Evolutionary conservation across 2,329 filamentous ascomycete genomes (phyloP).

Genomic region (Venturia carpophila): DNA sequence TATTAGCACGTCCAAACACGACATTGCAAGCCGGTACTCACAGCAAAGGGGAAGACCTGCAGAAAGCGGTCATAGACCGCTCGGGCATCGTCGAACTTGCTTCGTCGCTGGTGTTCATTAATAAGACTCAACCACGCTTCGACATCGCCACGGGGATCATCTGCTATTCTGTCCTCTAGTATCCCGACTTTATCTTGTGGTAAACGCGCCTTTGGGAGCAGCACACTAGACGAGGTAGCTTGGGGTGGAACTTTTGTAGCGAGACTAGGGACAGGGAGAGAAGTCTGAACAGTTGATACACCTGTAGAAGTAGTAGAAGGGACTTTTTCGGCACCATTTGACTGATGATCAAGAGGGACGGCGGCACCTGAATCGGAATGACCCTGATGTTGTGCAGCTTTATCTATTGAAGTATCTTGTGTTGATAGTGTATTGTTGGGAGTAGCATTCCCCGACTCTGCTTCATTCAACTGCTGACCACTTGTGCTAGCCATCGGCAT

Average conservation of each 20-base stretch:
- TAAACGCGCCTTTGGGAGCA: conserved; percentile 45
- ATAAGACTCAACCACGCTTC: conserved; percentile 88
- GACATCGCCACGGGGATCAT: conserved; percentile 87
- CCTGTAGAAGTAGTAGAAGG: conserved; percentile 18
- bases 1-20: conserved; percentile 17
- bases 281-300: conserved; percentile 27
- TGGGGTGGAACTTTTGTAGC: conserved; percentile 28
- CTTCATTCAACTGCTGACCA: conserved; percentile 36
- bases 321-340: conserved; percentile 21
- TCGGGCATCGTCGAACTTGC: conserved; percentile 73
- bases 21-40: conserved; percentile 44
- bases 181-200: conserved; percentile 69
- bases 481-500: conserved; percentile 34
- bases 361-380: conserved; percentile 44
- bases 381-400: conserved; percentile 46
- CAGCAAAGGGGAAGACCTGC: conserved; percentile 78
- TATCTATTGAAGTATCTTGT: conserved; percentile 52
- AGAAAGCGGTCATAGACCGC: conserved; percentile 80
- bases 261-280: conserved; percentile 24
- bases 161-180: conserved; percentile 82
- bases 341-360: conserved; percentile 39
- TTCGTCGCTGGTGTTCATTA: conserved; percentile 70
- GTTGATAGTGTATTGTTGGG: conserved; percentile 46
- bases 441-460: conserved; percentile 24
- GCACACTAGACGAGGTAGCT: conserved; percentile 31